phyloP scores from a whole-genome alignment of 148 eudicot species.

The Rhododendron ovatum region DNA sequence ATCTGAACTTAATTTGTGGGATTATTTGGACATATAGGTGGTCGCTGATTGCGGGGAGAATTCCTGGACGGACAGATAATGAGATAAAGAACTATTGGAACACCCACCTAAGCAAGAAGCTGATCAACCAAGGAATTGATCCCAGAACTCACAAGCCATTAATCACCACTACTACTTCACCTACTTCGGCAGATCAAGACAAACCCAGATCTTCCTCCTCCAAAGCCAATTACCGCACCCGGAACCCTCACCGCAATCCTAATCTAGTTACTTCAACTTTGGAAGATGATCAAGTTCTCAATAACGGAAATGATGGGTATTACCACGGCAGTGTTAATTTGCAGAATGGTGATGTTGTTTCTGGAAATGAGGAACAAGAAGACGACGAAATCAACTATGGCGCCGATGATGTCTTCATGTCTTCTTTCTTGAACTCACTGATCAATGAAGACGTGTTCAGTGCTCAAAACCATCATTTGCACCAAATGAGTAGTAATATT shows the following conservation, averaged over 20 bases:
- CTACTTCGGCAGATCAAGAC: neutral
- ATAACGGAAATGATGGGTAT: constrained; percentile 6
- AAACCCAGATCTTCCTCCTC: constrained; percentile 13
- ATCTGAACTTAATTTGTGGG: neutral
- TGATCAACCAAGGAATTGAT: constrained; percentile 61
- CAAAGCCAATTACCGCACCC: neutral
- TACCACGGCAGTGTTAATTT: neutral
- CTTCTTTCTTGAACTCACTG: constrained; percentile 48
- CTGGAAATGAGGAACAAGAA: neutral
- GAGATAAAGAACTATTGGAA: constrained; percentile 73
- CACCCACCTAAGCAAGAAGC: constrained; percentile 62
- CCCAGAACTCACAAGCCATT: constrained; percentile 66
- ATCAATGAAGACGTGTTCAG: constrained; percentile 38
- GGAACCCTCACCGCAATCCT: neutral
- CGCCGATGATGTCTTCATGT: constrained; percentile 30
- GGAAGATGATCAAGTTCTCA: neutral
- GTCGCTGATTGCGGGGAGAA: constrained; percentile 65
- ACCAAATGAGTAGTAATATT: neutral
- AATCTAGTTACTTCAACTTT: neutral
- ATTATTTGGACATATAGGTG: constrained; percentile 24
- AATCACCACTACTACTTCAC: neutral
- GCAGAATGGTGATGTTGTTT: constrained; percentile 9
- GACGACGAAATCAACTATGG: constrained; percentile 14
- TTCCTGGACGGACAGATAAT: constrained; percentile 64
- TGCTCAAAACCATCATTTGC: constrained; percentile 15